Evolutionary conservation across 2,329 filamentous ascomycete genomes (phyloP), one percentile per base, ranked within the genome.

Genomic region (Paradendryphiella salina): DNA sequence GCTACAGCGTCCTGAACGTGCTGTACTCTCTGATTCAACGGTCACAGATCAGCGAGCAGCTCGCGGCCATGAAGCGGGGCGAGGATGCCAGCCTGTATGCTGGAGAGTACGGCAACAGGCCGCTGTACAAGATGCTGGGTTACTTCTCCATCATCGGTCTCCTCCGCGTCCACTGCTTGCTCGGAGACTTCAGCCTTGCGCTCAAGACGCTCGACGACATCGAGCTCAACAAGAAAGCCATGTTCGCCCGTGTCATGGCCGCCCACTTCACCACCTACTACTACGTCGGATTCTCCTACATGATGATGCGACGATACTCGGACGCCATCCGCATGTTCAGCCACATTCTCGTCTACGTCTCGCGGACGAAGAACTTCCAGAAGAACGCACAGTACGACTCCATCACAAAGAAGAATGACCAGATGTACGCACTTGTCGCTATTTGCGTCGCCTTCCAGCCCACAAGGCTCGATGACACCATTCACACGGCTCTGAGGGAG

Each of bases 261-360:
- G 94, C 94, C 51, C 94, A 99, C 82, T 97, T 97, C 81, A 96
- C 93, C 64, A 99, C 94, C 61, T 99, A 97, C 85, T 99, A 99
- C 85, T 97, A 97, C 76, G 93, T 99, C 58, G 94, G 94, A 65
- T 99, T 99, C 85, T 96, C 90, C 65, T 99, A 99, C 87, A 97
- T 99, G 93, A 99, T 99, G 94, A 96, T 97, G 90, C 91, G 94
- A 80, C 90, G 94, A 74, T 99, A 99, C 75, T 90, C 91, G 77
- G 94, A 99, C 77, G 94, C 94, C 76, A 96, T 99, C 80, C 91
- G 93, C 83, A 96, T 96, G 88, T 99, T 99, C 86, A 96, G 90
- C 82, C 94, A 99, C 84, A 99, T 99, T 77, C 86, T 99, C 67
- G 88, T 99, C 79, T 99, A 97, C 79, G 92, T 99, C 63, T 96